Conservation (phyloP, 345 rosid genomes). For the Orychophragmus violaceus region DNA sequence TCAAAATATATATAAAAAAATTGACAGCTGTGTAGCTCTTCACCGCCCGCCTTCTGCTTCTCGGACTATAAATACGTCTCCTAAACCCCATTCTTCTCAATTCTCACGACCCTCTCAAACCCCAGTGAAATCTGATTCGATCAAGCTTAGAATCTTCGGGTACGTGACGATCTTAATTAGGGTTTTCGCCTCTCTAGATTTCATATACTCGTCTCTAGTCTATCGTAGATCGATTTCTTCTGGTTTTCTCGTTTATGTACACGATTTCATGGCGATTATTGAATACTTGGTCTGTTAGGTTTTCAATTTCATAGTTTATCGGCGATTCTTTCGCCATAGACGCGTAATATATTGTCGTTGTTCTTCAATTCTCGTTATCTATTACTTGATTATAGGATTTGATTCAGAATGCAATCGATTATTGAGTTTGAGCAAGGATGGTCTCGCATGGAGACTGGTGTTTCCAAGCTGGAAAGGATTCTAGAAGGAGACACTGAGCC, state of each 20-base stretch:
- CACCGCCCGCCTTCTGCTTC: conserved; percentile 1
- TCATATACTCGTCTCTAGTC: too few relatives aligned
- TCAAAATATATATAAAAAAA: too few relatives aligned
- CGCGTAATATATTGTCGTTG: background rate
- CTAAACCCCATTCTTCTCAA: background rate
- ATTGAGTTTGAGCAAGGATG: conserved; percentile 57
- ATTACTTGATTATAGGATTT: background rate
- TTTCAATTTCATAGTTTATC: too few relatives aligned
- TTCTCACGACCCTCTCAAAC: background rate
- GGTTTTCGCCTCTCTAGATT: too few relatives aligned
- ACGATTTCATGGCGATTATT: too few relatives aligned
- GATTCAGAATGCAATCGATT: conserved; percentile 40
- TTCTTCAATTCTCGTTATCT: background rate
- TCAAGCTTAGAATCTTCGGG: background rate
- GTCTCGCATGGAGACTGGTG: conserved; percentile 41
- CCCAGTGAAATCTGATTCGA: too few relatives aligned
- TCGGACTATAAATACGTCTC: background rate
- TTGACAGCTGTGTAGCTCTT: background rate
- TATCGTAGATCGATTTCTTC: background rate
- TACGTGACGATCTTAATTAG: background rate
- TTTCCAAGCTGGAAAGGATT: conserved; percentile 48
- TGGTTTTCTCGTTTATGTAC: background rate
- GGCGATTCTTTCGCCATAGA: too few relatives aligned
- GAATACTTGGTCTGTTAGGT: too few relatives aligned
- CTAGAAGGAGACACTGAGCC: conserved; percentile 50